These are phyloP conservation scores for Coemansia sp. DNA, from an alignment of 371 early-diverging fungal genomes.

Conservation along the genomic window DNA sequence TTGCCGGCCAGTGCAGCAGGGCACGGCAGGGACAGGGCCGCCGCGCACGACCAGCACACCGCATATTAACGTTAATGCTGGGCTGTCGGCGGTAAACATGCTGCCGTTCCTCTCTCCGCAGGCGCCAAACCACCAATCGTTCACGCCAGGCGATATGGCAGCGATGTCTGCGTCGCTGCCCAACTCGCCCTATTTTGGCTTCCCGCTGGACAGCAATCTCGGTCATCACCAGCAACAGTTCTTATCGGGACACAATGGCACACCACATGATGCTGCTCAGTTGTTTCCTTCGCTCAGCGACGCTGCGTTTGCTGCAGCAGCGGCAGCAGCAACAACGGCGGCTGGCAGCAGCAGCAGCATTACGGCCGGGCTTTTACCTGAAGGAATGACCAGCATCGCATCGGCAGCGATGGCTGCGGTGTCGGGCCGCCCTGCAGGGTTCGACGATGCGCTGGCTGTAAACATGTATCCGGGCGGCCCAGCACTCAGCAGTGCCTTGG, in stretches of 20 bases:
- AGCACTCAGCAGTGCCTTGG: constrained; percentile 1
- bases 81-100: background rate
- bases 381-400: constrained; percentile 14
- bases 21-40: background rate
- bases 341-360: background rate
- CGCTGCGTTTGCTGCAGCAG: constrained; percentile 12
- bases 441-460: constrained; percentile 9
- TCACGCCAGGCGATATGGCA: constrained; percentile 25
- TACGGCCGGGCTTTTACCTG: background rate
- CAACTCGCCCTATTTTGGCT: constrained; percentile 37
- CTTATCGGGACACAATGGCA: background rate
- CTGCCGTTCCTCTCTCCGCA: constrained; percentile 42
- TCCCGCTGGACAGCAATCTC: constrained; percentile 18
- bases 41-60: constrained; percentile 5
- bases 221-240: constrained; percentile 3
- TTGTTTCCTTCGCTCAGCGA: constrained; percentile 40
- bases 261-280: constrained; percentile 25
- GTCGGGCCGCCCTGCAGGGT: background rate
- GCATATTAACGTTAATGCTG: background rate
- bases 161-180: constrained; percentile 42
- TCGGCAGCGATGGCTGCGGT: background rate
- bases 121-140: constrained; percentile 5
- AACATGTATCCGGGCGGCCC: constrained; percentile 7
- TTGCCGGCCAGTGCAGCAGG: constrained; percentile 8
- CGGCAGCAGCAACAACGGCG: constrained; percentile 7